These are phyloP conservation scores for Arabis hirsuta DNA, from an alignment of 345 rosid genomes.

Conservation along the genomic window DNA sequence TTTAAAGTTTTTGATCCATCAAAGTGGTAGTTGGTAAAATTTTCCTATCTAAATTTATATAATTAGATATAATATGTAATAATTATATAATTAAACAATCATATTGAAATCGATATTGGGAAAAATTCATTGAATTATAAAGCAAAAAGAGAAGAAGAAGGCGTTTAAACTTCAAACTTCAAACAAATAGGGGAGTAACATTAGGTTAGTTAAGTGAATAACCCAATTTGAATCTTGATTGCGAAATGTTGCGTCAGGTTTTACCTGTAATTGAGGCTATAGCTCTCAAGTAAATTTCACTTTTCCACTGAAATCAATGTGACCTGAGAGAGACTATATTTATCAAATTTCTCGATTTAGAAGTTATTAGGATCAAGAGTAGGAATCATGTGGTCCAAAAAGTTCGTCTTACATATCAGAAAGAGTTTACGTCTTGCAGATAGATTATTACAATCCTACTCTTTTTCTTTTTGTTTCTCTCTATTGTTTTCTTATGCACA, in stretches of 20 bases:
- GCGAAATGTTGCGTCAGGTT: conserved; percentile 16
- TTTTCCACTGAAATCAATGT: conserved; percentile 17
- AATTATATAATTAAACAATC: neutral
- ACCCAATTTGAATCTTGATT: conserved; percentile 10
- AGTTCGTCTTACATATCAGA: conserved; percentile 20
- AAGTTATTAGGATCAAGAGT: neutral
- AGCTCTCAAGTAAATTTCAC: neutral
- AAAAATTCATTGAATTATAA: neutral
- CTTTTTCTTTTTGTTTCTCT: neutral
- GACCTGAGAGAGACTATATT: conserved; percentile 1
- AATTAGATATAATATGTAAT: neutral
- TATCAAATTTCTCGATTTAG: neutral
- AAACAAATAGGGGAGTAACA: neutral
- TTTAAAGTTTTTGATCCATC: too few species aligned
- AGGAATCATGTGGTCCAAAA: conserved; percentile 14
- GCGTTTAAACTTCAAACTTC: conserved; percentile 2
- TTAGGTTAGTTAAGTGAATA: neutral
- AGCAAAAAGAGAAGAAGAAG: conserved; percentile 1
- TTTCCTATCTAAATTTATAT: neutral
- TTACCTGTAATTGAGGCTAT: conserved; percentile 1
- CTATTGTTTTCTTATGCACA: conserved; percentile 19
- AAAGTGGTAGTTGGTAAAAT: too few species aligned
- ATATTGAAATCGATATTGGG: neutral
- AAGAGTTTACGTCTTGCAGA: conserved; percentile 20
- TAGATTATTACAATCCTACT: conserved; percentile 14